Conservation (phyloP, 2,329 filamentous ascomycete species). For the Diaporthe caulivora region DNA sequence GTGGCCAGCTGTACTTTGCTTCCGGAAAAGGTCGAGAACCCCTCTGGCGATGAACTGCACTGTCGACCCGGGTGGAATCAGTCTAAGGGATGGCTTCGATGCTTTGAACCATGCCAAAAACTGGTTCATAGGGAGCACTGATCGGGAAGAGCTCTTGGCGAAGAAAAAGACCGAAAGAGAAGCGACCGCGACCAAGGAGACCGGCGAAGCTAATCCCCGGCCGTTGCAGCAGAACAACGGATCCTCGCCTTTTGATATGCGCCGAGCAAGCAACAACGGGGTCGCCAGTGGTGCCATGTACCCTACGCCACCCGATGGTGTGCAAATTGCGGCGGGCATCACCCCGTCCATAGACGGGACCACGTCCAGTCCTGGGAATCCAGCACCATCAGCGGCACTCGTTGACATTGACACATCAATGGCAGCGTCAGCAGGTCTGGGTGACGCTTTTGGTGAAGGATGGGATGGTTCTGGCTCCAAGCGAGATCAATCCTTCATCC, state of each 20-base stretch:
- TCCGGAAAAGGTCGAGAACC: constrained; percentile 58
- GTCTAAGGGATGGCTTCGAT: constrained; percentile 60
- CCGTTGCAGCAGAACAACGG: constrained; percentile 57
- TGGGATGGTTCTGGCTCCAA: constrained; percentile 60
- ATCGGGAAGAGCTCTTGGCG: constrained; percentile 61
- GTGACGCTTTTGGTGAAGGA: constrained; percentile 51
- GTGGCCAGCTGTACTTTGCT: constrained; percentile 68
- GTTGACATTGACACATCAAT: constrained; percentile 55
- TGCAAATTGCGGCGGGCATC: constrained; percentile 65
- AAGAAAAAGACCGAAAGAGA: constrained; percentile 66
- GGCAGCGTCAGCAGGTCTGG: constrained; percentile 43
- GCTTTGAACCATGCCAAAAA: constrained; percentile 60
- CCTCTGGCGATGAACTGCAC: constrained; percentile 40
- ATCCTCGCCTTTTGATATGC: constrained; percentile 64
- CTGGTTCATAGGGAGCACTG: constrained; percentile 60
- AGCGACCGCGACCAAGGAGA: constrained; percentile 55
- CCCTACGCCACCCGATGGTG: constrained; percentile 77
- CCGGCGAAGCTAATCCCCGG: constrained; percentile 56
- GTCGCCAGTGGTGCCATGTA: constrained; percentile 70
- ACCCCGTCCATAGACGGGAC: constrained; percentile 69
- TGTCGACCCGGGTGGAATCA: constrained; percentile 49
- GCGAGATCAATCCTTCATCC: constrained; percentile 59
- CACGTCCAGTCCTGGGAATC: constrained; percentile 67
- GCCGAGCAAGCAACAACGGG: constrained; percentile 60
- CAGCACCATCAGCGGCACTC: constrained; percentile 45